Conservation (phyloP, 2,329 filamentous ascomycete species). For the Penicillium palitans region DNA sequence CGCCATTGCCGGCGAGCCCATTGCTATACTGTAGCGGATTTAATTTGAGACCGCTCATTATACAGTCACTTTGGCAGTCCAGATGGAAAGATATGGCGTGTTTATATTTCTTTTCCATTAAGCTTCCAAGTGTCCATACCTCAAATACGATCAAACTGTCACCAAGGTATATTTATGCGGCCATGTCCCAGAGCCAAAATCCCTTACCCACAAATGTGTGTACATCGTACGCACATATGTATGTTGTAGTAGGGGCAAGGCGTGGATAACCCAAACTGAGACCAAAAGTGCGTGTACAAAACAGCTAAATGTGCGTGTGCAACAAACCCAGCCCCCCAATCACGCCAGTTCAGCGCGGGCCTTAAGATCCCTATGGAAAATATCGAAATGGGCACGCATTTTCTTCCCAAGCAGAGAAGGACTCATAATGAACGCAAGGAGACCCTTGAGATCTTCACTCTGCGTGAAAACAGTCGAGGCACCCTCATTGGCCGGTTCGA, state of each 20-base stretch:
- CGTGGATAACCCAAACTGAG: background rate
- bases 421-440: conserved; percentile 24
- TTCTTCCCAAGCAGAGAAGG: conserved; percentile 26
- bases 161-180: background rate
- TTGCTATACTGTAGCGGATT: too few species aligned
- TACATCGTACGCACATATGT: background rate
- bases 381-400: conserved; percentile 22
- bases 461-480: conserved; percentile 29
- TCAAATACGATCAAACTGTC: background rate
- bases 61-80: background rate
- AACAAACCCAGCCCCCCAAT: background rate
- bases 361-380: conserved; percentile 28
- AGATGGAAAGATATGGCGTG: background rate
- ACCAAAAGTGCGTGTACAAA: background rate
- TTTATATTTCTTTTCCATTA: background rate
- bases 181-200: background rate
- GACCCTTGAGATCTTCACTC: conserved; percentile 24
- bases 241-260: background rate
- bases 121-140: background rate
- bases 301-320: background rate
- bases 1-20: background rate
- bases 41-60: background rate
- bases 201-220: background rate
- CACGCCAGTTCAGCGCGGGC: conserved; percentile 18
- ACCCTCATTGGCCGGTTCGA: conserved; percentile 25